These are phyloP conservation scores for Exophiala sideris DNA, from an alignment of 2,329 filamentous ascomycete species.

Conservation along the genomic window DNA sequence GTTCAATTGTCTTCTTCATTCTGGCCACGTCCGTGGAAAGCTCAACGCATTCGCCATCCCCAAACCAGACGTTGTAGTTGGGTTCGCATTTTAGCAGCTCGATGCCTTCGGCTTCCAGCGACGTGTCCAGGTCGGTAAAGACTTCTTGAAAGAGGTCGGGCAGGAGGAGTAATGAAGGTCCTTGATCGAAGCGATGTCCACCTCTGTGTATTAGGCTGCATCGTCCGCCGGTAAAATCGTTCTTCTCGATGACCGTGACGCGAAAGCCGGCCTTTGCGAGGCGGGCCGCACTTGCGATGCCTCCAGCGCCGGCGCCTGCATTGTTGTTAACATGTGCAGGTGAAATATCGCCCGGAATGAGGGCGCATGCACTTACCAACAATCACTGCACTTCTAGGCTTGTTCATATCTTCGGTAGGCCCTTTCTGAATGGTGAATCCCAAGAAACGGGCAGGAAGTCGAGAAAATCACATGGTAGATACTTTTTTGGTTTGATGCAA, in stretches of 20 bases:
- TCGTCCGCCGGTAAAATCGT: slow-evolving; percentile 67
- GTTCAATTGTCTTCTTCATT: slow-evolving; percentile 70
- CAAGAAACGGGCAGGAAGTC: background rate
- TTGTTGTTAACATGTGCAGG: background rate
- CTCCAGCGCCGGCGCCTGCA: slow-evolving; percentile 67
- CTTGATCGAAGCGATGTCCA: slow-evolving; percentile 65
- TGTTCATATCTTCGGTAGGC: slow-evolving; percentile 18
- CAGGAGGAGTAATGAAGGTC: slow-evolving; percentile 68
- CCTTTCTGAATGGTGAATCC: background rate
- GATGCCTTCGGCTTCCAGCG: slow-evolving; percentile 63
- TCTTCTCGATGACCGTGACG: slow-evolving; percentile 78
- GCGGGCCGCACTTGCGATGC: slow-evolving; percentile 67
- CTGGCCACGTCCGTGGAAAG: slow-evolving; percentile 65
- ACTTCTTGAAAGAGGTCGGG: slow-evolving; percentile 67
- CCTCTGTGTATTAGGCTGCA: slow-evolving; percentile 63
- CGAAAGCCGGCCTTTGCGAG: slow-evolving; percentile 66
- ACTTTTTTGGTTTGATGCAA: slow-evolving; percentile 1
- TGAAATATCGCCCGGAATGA: background rate
- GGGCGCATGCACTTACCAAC: slow-evolving; percentile 43
- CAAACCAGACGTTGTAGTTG: slow-evolving; percentile 73
- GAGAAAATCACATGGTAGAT: slow-evolving; percentile 14
- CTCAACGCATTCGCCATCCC: slow-evolving; percentile 62
- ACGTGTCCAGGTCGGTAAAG: slow-evolving; percentile 66
- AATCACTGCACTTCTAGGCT: slow-evolving; percentile 50
- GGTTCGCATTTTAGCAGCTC: slow-evolving; percentile 68